Conservation (phyloP, 1,284 basidiomycete genomes). For the Abortiporus biennis region DNA sequence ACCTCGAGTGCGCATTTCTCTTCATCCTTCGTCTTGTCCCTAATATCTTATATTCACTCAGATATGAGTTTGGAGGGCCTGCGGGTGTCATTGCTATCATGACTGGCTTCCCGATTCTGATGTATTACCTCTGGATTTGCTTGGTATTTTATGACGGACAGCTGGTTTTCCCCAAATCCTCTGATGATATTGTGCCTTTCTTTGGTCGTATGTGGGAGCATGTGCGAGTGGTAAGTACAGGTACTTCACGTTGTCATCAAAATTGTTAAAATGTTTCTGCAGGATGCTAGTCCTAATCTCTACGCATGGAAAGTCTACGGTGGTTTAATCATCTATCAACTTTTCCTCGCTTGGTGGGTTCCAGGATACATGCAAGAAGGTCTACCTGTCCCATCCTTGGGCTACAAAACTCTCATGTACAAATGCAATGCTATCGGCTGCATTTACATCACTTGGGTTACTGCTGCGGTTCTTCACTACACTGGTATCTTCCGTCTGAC, state of each 20-base stretch:
- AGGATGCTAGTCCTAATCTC: conserved; percentile 89
- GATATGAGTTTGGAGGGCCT: conserved; percentile 96
- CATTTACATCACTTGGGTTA: conserved; percentile 82
- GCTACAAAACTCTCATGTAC: conserved; percentile 91
- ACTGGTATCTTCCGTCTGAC: conserved; percentile 86
- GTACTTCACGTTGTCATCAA: background rate
- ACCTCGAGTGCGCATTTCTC: conserved; percentile 50
- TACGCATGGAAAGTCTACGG: conserved; percentile 90
- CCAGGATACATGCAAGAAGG: conserved; percentile 94
- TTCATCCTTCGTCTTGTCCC: background rate
- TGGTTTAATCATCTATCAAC: conserved; percentile 86
- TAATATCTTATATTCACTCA: conserved; percentile 21
- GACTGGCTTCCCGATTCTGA: conserved; percentile 85
- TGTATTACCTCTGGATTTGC: conserved; percentile 99
- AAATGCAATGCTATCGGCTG: conserved; percentile 93
- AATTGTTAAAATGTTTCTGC: conserved; percentile 1
- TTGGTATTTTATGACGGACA: conserved; percentile 94
- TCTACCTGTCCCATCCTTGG: conserved; percentile 86
- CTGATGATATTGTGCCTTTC: conserved; percentile 78
- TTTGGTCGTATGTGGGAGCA: conserved; percentile 80
- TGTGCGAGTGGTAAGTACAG: conserved; percentile 59
- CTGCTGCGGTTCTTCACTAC: conserved; percentile 75
- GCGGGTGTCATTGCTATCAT: conserved; percentile 91
- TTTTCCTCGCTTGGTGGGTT: conserved; percentile 85
- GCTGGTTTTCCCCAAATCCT: conserved; percentile 70